Percentiles rank a stretch among this genome's conserved stretches.
Conservation (phyloP, 495 filamentous ascomycete genomes). For the Aspergillus incahuasiensis region DNA sequence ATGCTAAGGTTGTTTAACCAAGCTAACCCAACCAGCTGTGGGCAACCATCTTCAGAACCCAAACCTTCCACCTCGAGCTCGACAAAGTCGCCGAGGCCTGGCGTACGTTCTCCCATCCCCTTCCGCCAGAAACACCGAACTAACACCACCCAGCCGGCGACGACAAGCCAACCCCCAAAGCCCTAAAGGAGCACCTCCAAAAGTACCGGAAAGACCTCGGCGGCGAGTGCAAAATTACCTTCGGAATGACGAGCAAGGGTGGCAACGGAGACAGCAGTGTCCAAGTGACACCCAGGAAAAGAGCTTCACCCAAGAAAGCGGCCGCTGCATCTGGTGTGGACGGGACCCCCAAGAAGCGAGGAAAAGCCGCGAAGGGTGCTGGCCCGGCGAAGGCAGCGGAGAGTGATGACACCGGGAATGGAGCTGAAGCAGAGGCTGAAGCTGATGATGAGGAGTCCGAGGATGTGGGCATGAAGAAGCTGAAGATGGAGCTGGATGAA, state of each 20-base stretch:
- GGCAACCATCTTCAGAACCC: conserved; percentile 14
- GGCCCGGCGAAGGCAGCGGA: too few relatives aligned
- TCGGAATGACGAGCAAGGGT: conserved; percentile 7
- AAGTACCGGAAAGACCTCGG: conserved; percentile 13
- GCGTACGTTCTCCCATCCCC: conserved; percentile 6
- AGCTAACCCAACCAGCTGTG: conserved; percentile 8
- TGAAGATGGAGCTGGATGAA: neutral
- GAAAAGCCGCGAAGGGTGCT: too few relatives aligned
- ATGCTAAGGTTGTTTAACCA: too few relatives aligned
- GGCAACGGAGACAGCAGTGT: neutral
- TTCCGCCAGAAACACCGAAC: neutral
- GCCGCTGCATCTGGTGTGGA: too few relatives aligned
- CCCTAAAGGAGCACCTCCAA: conserved; percentile 10
- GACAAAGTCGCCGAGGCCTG: conserved; percentile 7
- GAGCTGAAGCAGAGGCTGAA: neutral
- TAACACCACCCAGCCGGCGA: conserved; percentile 3
- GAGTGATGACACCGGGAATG: neutral
- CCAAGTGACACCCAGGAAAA: neutral
- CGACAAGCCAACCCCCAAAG: conserved; percentile 13
- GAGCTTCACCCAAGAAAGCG: too few relatives aligned
- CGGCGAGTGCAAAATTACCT: conserved; percentile 6
- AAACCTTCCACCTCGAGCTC: conserved; percentile 13
- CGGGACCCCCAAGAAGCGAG: too few relatives aligned
- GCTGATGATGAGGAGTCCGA: neutral
- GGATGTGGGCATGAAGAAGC: neutral